Conservation (phyloP, 257 asterid species). For the Penstemon newberryi region DNA sequence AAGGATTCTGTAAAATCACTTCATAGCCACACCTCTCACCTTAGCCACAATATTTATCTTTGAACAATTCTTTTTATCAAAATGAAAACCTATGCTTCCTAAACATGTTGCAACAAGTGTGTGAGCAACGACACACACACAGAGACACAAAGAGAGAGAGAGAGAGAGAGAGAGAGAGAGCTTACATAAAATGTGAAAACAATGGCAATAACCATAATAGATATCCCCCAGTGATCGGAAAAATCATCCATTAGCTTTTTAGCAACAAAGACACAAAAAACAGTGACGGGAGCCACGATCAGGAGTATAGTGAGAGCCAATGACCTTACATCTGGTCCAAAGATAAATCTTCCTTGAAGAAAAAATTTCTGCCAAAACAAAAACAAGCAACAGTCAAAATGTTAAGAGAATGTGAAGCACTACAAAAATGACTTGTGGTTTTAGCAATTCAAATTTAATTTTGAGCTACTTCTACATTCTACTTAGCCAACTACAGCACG, state of each 20-base stretch:
- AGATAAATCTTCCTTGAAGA: constrained; percentile 84
- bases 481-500: neutral
- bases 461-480: neutral
- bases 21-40: too few relatives aligned
- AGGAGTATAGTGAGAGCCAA: constrained; percentile 77
- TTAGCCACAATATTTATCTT: too few relatives aligned
- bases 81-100: too few relatives aligned
- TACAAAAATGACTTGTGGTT: neutral
- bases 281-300: constrained; percentile 78
- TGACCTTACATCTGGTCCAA: constrained; percentile 95
- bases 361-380: constrained; percentile 66
- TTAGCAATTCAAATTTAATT: constrained; percentile 14
- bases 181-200: constrained; percentile 75
- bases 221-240: constrained; percentile 63
- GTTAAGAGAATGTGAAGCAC: neutral
- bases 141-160: neutral
- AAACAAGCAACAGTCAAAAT: constrained; percentile 26
- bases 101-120: too few relatives aligned
- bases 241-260: constrained; percentile 76
- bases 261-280: constrained; percentile 89
- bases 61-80: too few relatives aligned
- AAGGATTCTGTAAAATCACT: too few relatives aligned
- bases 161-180: constrained; percentile 31
- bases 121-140: neutral
- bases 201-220: constrained; percentile 69